Evolutionary conservation across 2,329 filamentous ascomycete genomes (phyloP).

Genomic region (Coniochaeta sp.): DNA sequence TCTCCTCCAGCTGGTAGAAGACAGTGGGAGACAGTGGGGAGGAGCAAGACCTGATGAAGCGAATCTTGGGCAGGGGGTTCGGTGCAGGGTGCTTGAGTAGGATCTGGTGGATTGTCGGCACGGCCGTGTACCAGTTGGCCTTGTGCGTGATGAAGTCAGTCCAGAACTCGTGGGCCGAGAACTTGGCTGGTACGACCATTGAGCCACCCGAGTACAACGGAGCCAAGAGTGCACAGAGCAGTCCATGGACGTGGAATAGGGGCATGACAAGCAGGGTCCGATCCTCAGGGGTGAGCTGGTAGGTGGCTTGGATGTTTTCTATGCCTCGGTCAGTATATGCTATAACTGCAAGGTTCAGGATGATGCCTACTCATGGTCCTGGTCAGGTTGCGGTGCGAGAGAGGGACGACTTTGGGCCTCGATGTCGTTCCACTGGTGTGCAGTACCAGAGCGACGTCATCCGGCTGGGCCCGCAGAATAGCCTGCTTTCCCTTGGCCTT

Average conservation of each 20-base stretch:
- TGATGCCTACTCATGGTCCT: conserved; percentile 68
- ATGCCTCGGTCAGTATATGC: conserved; percentile 4
- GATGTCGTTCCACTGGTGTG: conserved; percentile 84
- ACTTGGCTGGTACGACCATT: conserved; percentile 69
- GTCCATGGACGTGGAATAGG: conserved; percentile 84
- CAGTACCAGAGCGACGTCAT: conserved; percentile 73
- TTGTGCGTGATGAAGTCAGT: conserved; percentile 62
- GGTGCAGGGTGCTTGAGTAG: conserved; percentile 68
- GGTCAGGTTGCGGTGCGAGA: conserved; percentile 74
- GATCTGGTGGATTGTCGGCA: conserved; percentile 90
- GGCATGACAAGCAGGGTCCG: conserved; percentile 86
- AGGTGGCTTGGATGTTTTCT: conserved; percentile 74
- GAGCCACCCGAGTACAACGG: conserved; percentile 70
- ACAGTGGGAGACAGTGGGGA: conserved; percentile 75
- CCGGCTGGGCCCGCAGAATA: conserved; percentile 48
- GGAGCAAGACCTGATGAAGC: conserved; percentile 84
- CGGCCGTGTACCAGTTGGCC: conserved; percentile 88
- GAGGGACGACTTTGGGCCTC: conserved; percentile 74
- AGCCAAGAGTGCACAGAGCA: conserved; percentile 74
- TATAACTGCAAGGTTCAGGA: background rate
- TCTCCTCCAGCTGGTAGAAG: conserved; percentile 70
- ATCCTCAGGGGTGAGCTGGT: conserved; percentile 61
- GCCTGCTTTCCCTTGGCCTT: conserved; percentile 30
- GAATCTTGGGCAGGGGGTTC: conserved; percentile 60
- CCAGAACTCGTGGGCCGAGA: conserved; percentile 83